phyloP scores from a whole-genome alignment of 179 eudicot species.

The Spinacia oleracea region DNA sequence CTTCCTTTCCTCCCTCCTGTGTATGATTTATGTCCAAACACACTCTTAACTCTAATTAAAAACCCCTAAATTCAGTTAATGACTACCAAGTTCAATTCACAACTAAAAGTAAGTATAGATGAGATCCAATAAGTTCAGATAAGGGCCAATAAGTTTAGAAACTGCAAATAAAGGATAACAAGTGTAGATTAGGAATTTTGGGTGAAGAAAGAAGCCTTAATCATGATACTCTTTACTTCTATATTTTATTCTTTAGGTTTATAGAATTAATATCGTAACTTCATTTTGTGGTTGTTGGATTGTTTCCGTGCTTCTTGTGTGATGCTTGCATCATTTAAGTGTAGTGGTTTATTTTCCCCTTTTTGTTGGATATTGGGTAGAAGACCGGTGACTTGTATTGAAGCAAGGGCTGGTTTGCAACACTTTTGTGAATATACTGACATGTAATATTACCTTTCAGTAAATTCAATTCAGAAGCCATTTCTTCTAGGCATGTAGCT shows the following conservation, averaged over 20 bases:
- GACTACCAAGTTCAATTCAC: background rate
- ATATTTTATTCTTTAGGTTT: no score
- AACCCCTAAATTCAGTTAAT: background rate
- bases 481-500: no score
- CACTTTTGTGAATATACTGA: background rate
- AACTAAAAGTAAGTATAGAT: background rate
- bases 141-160: background rate
- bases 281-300: no score
- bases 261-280: no score
- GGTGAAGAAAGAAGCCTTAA: background rate
- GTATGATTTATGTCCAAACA: background rate
- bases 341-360: background rate
- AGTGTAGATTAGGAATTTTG: background rate
- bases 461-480: no score
- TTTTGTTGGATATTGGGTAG: background rate
- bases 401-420: background rate
- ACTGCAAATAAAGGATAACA: background rate
- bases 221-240: background rate
- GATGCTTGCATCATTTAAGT: no score
- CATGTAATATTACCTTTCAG: background rate
- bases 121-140: background rate
- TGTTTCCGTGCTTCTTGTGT: no score
- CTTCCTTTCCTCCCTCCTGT: background rate
- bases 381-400: background rate
- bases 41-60: background rate